Evolutionary conservation across 2,329 filamentous ascomycete genomes (phyloP).

Genomic region (Graphilbum ipis-grandicollis): DNA sequence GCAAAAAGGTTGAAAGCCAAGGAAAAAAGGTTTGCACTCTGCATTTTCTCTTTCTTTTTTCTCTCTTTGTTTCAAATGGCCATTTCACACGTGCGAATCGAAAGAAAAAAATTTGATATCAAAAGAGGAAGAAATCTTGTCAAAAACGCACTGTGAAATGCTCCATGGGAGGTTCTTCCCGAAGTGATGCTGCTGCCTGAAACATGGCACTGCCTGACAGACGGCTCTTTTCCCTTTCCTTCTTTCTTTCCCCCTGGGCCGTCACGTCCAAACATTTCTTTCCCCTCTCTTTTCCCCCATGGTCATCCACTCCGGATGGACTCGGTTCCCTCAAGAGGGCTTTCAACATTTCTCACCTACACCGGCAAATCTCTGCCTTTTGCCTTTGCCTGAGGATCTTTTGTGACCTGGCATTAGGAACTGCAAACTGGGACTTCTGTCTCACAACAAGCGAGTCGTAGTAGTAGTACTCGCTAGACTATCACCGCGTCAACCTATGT

Average conservation of each 20-base stretch:
- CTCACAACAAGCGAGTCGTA: not conserved
- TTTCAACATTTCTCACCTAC: no score
- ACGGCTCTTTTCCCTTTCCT: not conserved
- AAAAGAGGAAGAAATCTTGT: not conserved
- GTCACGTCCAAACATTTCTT: no score
- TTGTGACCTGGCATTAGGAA: not conserved
- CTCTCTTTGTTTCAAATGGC: constrained; percentile 42
- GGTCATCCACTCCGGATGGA: no score
- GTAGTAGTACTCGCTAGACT: constrained; percentile 45
- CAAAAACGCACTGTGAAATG: constrained; percentile 38
- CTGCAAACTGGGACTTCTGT: not conserved
- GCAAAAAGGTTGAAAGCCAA: no score
- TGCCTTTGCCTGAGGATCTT: no score
- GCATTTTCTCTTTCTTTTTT: not conserved
- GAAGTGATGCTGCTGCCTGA: constrained; percentile 24
- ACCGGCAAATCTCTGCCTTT: no score
- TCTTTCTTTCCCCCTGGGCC: no score
- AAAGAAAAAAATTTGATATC: constrained; percentile 6
- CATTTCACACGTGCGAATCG: constrained; percentile 42
- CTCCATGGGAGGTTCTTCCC: constrained; percentile 62
- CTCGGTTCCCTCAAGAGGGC: no score
- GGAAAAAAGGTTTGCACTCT: constrained; percentile 21
- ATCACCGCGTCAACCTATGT: constrained; percentile 69
- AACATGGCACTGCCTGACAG: no score
- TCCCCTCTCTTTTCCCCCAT: no score